phyloP scores from a whole-genome alignment of 2,329 filamentous ascomycete genomes.

The Emergomyces pasteurianus region DNA sequence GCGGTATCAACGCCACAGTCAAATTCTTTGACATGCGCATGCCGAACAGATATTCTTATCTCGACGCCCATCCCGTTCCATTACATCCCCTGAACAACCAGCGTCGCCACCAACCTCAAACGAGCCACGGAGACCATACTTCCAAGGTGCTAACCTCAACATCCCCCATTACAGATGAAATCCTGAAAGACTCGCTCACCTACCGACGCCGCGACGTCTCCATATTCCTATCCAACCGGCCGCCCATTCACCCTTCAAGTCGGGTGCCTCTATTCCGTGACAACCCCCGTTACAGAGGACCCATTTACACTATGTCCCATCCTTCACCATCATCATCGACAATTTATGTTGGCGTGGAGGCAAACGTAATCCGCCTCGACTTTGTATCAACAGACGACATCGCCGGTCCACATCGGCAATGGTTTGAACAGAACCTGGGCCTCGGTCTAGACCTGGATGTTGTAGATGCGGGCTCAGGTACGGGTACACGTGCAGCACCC shows the following conservation, averaged over 20 bases:
- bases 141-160: slow-evolving; percentile 4
- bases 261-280: slow-evolving; percentile 8
- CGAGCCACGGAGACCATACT: neutral
- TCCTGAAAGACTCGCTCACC: neutral
- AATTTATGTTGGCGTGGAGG: slow-evolving; percentile 34
- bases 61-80: slow-evolving; percentile 13
- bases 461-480: neutral
- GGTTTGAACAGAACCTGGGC: slow-evolving; percentile 24
- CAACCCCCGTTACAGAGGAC: slow-evolving; percentile 28
- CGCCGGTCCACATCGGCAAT: slow-evolving; percentile 17
- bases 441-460: slow-evolving; percentile 14
- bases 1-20: slow-evolving; percentile 44
- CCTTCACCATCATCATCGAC: slow-evolving; percentile 35
- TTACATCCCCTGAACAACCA: neutral
- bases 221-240: slow-evolving; percentile 29
- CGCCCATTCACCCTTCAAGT: slow-evolving; percentile 8
- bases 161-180: neutral
- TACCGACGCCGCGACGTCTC: slow-evolving; percentile 26
- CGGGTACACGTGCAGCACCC: too few species aligned
- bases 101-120: neutral
- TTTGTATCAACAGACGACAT: slow-evolving; percentile 34
- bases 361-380: slow-evolving; percentile 32
- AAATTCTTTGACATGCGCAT: slow-evolving; percentile 51
- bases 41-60: slow-evolving; percentile 23
- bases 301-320: slow-evolving; percentile 34